Conservation (phyloP, 2,329 filamentous ascomycete species). For the Fonsecaea erecta region DNA sequence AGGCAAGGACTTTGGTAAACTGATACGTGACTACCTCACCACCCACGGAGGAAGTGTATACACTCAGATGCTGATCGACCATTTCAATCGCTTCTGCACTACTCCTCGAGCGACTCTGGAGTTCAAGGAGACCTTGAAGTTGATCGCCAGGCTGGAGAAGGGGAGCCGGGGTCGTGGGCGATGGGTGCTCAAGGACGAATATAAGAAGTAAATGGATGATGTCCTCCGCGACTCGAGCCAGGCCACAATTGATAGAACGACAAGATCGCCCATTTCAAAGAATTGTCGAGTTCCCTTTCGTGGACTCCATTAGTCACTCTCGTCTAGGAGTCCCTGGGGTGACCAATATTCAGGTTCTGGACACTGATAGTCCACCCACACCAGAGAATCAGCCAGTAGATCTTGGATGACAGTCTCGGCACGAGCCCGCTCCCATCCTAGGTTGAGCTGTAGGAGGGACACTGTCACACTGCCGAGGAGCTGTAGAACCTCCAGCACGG, state of each 20-base stretch:
- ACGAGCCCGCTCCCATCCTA: conserved; percentile 81
- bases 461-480: conserved; percentile 87
- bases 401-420: conserved; percentile 92
- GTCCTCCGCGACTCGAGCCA: neutral
- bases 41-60: conserved; percentile 77
- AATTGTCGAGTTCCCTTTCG: neutral
- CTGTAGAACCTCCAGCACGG: conserved; percentile 88
- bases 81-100: conserved; percentile 81
- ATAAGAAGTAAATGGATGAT: conserved; percentile 37
- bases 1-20: conserved; percentile 67
- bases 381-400: conserved; percentile 81
- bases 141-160: conserved; percentile 72
- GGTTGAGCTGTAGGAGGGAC: conserved; percentile 83
- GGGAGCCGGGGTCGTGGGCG: conserved; percentile 56
- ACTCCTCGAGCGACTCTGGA: conserved; percentile 71
- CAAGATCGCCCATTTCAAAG: neutral
- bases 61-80: conserved; percentile 84
- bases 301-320: conserved; percentile 44
- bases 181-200: conserved; percentile 66
- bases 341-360: conserved; percentile 92
- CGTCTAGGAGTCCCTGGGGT: conserved; percentile 51
- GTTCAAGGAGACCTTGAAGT: conserved; percentile 80
- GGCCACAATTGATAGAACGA: neutral
- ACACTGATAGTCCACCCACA: conserved; percentile 90
- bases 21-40: conserved; percentile 79